Evolutionary conservation across 352 stramenopile species (phyloP), one percentile per base, ranked within the genome.

Genomic region (Pythium angustatum): DNA sequence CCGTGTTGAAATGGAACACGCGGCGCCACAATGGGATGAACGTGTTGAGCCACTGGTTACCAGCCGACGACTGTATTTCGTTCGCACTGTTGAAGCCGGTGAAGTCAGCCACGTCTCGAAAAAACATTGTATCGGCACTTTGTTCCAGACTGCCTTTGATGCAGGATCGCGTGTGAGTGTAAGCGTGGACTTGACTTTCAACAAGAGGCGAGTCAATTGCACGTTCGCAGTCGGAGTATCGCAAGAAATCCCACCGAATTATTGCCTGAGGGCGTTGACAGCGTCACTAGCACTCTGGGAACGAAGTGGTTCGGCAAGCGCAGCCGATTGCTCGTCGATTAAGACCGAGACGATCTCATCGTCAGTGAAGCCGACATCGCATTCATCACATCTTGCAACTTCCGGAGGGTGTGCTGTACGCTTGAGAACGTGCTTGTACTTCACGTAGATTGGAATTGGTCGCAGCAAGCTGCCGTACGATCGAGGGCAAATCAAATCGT

Each of bases 1-100:
- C 38, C 38, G 22, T 73, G 45, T 73, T 73, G 58, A 74, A 74
- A 19, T 69, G 67, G 9, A 74, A 50, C 21, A 74, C 24, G 15
- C 61, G n/a, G 11, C 66, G 40, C 66, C 61, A 73, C 0, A 64
- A 2, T 8, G 49, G 48, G 12, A 69, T 45, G 24, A 61, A 69
- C 19, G 50, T 26, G 19, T 73, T 73, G 3, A 70, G 36, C 66
- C 61, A 73, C 28, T 70, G 66, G 40, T 73, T 70, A 30, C 61
- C 66, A 73, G 17, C 12, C 45, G 27, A 0, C 61, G 57, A 15
- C 33, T 21, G 21, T 64, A 73, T 60, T 38, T 66, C 56, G 19
- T 65, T 21, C 12, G 57, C 34, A 10, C 34, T 24, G 34, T 53
- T 60, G 3, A 73, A 56, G 11, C 22, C 33, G 2, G 66, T 45